Percentiles rank a stretch among this genome's conserved stretches.
phyloP scores from a whole-genome alignment of 495 filamentous ascomycete genomes.

The Astrothelium macrocarpum region DNA sequence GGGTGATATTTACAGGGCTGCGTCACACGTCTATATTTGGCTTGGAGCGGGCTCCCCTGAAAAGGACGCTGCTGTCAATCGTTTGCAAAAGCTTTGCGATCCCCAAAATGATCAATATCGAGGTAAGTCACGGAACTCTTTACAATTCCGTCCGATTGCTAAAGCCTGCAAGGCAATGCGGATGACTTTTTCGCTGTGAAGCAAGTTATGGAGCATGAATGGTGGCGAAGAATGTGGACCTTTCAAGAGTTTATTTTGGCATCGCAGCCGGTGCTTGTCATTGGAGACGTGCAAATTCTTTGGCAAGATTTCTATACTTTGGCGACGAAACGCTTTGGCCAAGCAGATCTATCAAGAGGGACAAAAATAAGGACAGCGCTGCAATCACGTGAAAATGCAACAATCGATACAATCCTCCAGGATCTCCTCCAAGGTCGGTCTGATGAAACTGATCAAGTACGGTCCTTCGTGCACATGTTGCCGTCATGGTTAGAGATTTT shows the following conservation, averaged over 20 bases:
- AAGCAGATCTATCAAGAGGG: not conserved
- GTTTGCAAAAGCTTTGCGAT: not conserved
- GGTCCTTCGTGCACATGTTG: not conserved
- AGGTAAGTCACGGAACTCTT: not conserved
- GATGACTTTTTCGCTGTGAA: not conserved
- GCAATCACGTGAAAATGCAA: not conserved
- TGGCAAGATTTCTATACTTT: not conserved
- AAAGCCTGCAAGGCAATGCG: not conserved
- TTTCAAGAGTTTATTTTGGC: not conserved
- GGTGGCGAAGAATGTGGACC: not conserved
- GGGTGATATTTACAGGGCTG: conserved; percentile 6
- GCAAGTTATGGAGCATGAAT: not conserved
- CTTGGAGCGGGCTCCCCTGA: conserved; percentile 6
- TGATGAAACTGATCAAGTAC: not conserved
- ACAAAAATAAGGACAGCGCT: not conserved
- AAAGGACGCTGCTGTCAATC: not conserved
- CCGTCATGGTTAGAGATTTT: not conserved
- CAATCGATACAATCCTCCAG: not conserved
- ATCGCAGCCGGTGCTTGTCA: not conserved
- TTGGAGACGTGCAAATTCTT: not conserved
- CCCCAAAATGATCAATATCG: not conserved
- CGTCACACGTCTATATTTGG: conserved; percentile 3
- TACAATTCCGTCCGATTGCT: not conserved
- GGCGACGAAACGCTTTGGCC: not conserved
- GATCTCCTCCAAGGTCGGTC: not conserved